These are phyloP conservation scores for Penicillium ucsense DNA, from an alignment of 495 filamentous ascomycete species.

Conservation along the genomic window DNA sequence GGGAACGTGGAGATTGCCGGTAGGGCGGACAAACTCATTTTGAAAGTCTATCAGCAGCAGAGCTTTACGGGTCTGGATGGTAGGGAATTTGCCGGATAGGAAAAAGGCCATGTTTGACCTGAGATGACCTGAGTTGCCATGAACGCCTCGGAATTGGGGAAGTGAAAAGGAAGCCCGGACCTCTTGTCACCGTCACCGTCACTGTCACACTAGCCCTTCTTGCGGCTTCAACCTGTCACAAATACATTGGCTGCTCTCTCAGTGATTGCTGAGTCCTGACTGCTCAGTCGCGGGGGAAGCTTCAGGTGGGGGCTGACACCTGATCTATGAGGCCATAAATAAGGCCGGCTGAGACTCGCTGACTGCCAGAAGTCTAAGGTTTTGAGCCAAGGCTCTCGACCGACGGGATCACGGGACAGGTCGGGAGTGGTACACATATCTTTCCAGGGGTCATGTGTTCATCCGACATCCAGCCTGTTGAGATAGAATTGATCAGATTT, in stretches of 20 bases:
- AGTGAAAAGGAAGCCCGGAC: not conserved
- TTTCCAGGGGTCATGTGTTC: too few relatives aligned
- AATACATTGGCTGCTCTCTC: too few relatives aligned
- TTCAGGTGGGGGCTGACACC: slow-evolving; percentile 6
- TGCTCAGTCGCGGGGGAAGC: not conserved
- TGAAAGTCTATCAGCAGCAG: slow-evolving; percentile 81
- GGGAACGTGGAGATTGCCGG: slow-evolving; percentile 58
- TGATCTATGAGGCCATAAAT: slow-evolving; percentile 1
- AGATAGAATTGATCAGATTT: too few relatives aligned
- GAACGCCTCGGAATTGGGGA: not conserved
- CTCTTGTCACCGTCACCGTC: too few relatives aligned
- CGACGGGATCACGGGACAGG: too few relatives aligned
- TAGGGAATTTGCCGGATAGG: slow-evolving; percentile 32
- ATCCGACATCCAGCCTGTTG: too few relatives aligned
- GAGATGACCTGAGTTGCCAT: slow-evolving; percentile 8
- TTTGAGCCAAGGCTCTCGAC: too few relatives aligned
- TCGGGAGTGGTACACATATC: too few relatives aligned
- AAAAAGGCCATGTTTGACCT: slow-evolving; percentile 27
- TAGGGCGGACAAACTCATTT: slow-evolving; percentile 73
- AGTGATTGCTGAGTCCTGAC: not conserved
- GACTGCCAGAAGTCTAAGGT: not conserved
- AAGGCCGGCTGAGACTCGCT: not conserved
- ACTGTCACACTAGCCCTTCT: too few relatives aligned
- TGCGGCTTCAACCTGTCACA: too few relatives aligned
- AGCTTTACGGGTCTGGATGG: slow-evolving; percentile 66